These are phyloP conservation scores for Phaffia australis DNA, from an alignment of 768 basidiomycete genomes.

Conservation along the genomic window DNA sequence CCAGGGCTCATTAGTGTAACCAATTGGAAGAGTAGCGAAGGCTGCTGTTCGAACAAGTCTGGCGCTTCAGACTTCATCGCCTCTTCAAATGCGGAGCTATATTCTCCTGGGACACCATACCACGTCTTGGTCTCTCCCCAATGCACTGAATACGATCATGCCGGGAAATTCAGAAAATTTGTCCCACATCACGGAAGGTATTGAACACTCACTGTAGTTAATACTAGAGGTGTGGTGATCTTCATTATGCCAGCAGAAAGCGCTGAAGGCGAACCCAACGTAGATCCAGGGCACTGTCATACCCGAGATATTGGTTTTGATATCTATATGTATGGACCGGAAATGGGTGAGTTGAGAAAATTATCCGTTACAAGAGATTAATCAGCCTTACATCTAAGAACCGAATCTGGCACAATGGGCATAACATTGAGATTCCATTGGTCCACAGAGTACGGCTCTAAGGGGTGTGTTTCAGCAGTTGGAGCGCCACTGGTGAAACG, in stretches of 20 bases:
- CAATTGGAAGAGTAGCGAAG: slow-evolving; percentile 90
- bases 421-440: slow-evolving; percentile 98
- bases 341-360: not conserved
- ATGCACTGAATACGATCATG: slow-evolving; percentile 55
- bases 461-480: slow-evolving; percentile 82
- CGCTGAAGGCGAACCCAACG: slow-evolving; percentile 97
- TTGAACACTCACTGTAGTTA: slow-evolving; percentile 75
- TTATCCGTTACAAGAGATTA: not conserved
- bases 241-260: slow-evolving; percentile 99
- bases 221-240: slow-evolving; percentile 97
- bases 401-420: slow-evolving; percentile 80
- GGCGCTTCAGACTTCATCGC: slow-evolving; percentile 92
- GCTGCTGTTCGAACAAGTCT: slow-evolving; percentile 94
- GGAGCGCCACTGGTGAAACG: slow-evolving; percentile 67
- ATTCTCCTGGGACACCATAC: slow-evolving; percentile 95
- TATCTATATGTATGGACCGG: slow-evolving; percentile 39
- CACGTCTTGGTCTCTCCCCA: slow-evolving; percentile 99
- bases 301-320: slow-evolving; percentile 97
- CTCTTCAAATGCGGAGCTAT: slow-evolving; percentile 90
- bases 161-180: slow-evolving; percentile 10
- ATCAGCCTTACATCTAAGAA: slow-evolving; percentile 54
- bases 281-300: slow-evolving; percentile 50
- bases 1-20: slow-evolving; percentile 87
- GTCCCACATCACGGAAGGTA: too few relatives aligned
- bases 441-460: slow-evolving; percentile 74